These are phyloP conservation scores for Juncus effusus DNA, from an alignment of 176 grass and related monocot genomes.

Conservation along the genomic window DNA sequence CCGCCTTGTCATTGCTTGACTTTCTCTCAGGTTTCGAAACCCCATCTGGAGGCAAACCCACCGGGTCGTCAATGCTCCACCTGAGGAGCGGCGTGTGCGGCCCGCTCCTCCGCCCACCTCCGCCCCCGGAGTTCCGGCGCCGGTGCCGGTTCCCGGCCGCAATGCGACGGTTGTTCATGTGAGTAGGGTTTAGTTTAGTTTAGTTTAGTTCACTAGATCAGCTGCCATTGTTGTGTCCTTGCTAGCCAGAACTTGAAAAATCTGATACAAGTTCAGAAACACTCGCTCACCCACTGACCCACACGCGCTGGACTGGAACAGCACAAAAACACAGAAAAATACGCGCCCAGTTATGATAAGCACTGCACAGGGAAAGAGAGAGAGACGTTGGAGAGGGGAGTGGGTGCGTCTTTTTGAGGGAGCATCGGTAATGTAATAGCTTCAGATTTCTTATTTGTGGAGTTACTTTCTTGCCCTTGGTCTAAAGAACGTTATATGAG, in stretches of 20 bases:
- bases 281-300: background rate
- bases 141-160: slow-evolving; percentile 28
- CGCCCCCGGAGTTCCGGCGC: background rate
- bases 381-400: slow-evolving; percentile 58
- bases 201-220: slow-evolving; percentile 10
- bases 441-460: background rate
- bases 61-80: slow-evolving; percentile 50
- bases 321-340: too few species aligned
- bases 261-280: too few species aligned
- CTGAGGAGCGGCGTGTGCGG: slow-evolving; percentile 66
- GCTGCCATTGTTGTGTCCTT: slow-evolving; percentile 13
- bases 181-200: too few species aligned
- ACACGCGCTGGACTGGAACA: background rate
- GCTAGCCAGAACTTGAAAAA: background rate
- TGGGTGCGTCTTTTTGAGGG: slow-evolving; percentile 19
- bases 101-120: slow-evolving; percentile 49
- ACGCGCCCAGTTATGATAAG: background rate
- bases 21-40: slow-evolving; percentile 22
- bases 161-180: slow-evolving; percentile 24
- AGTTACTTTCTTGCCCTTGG: slow-evolving; percentile 17
- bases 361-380: slow-evolving; percentile 11
- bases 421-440: slow-evolving; percentile 2
- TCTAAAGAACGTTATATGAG: too few species aligned
- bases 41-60: slow-evolving; percentile 21
- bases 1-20: background rate